These are phyloP conservation scores for Seiridium unicorne DNA, from an alignment of 2,329 filamentous ascomycete species.

Conservation along the genomic window DNA sequence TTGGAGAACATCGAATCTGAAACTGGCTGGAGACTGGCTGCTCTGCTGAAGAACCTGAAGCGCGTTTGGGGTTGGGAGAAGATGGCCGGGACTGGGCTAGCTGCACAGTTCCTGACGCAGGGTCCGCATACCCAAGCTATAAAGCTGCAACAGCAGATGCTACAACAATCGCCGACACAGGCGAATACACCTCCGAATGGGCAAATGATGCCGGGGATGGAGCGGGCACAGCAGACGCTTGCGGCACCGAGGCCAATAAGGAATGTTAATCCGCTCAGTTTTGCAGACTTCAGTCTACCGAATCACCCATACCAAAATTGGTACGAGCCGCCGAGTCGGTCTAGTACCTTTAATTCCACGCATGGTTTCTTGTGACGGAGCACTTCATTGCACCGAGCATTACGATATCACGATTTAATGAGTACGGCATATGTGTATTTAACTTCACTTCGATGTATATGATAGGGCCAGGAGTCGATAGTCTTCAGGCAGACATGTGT, in stretches of 20 bases:
- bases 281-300: conserved; percentile 73
- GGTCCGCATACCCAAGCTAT: conserved; percentile 5
- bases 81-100: conserved; percentile 19
- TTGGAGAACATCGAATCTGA: conserved; percentile 73
- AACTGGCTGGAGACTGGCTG: conserved; percentile 75
- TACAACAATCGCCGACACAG: conserved; percentile 20
- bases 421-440: too few relatives aligned
- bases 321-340: conserved; percentile 69
- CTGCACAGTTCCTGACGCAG: conserved; percentile 19
- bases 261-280: conserved; percentile 65
- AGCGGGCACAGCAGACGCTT: conserved; percentile 23
- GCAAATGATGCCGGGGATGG: conserved; percentile 22
- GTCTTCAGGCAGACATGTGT: too few relatives aligned
- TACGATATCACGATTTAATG: too few relatives aligned
- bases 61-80: conserved; percentile 75
- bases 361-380: conserved; percentile 14
- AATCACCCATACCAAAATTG: conserved; percentile 80
- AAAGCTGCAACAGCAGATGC: conserved; percentile 21
- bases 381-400: too few relatives aligned
- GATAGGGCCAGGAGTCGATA: too few relatives aligned
- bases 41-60: conserved; percentile 71
- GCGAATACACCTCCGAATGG: conserved; percentile 13
- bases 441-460: too few relatives aligned
- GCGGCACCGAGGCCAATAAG: conserved; percentile 31
- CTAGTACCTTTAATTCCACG: conserved; percentile 23